Conservation (phyloP, 257 asterid genomes). For the Dorcoceras hygrometricum region DNA sequence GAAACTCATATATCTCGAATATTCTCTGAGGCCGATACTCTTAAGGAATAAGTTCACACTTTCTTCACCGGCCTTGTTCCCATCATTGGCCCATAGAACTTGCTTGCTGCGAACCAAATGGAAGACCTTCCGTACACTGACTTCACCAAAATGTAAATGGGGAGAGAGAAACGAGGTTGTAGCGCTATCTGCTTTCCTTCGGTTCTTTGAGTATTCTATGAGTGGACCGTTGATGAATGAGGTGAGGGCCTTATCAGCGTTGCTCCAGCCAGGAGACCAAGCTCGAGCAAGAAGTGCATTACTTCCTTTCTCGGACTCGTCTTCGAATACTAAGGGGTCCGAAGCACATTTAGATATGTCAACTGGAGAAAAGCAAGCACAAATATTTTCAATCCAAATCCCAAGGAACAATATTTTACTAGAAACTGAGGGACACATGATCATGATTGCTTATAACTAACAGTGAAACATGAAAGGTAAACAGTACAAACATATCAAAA, state of each 20-base stretch:
- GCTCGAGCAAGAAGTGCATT: constrained; percentile 92
- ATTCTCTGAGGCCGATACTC: constrained; percentile 90
- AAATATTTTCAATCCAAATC: constrained; percentile 3
- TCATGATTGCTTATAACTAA: background rate
- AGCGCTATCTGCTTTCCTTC: constrained; percentile 88
- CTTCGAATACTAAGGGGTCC: constrained; percentile 70
- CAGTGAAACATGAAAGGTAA: background rate
- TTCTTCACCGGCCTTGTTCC: constrained; percentile 81
- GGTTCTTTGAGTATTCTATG: constrained; percentile 78
- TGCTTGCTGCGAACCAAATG: constrained; percentile 85
- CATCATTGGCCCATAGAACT: constrained; percentile 87
- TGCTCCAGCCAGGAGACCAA: constrained; percentile 98
- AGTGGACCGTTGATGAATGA: constrained; percentile 77
- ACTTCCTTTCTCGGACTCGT: constrained; percentile 82
- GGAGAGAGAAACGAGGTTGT: constrained; percentile 95
- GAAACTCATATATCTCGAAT: constrained; percentile 88
- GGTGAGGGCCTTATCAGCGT: constrained; percentile 77
- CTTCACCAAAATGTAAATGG: constrained; percentile 85
- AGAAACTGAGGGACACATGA: background rate
- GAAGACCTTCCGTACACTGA: constrained; percentile 82
- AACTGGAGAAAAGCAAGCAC: constrained; percentile 37
- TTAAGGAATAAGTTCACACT: constrained; percentile 85
- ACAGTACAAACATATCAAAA: background rate
- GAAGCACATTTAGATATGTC: constrained; percentile 58
- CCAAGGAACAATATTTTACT: background rate